phyloP scores from a whole-genome alignment of 208 protist genomes.

The Trypanosoma congolense region DNA sequence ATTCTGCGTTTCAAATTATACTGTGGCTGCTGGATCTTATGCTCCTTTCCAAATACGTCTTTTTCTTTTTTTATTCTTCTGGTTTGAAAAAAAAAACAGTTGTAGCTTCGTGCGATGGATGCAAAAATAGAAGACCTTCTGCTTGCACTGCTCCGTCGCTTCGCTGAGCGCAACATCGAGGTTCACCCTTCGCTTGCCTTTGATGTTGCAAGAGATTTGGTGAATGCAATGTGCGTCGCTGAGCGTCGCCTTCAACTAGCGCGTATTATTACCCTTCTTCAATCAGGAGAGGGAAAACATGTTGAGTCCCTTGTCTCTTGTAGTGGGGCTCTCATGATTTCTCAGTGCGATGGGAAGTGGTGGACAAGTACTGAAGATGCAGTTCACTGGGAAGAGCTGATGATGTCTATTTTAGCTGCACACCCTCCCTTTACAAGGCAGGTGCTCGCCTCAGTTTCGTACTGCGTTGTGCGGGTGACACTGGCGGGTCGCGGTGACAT shows the following conservation, averaged over 20 bases:
- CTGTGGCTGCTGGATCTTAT: background rate
- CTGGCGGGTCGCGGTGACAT: conserved; percentile 19
- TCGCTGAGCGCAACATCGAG: background rate
- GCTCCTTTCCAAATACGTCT: conserved; percentile 1
- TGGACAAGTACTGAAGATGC: background rate
- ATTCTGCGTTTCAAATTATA: background rate
- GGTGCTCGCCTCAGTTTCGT: conserved; percentile 32
- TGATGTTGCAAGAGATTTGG: conserved; percentile 20
- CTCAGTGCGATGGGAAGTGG: background rate
- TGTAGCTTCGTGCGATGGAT: conserved; percentile 3
- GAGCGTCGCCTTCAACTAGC: conserved; percentile 15
- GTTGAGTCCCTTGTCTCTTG: conserved; percentile 5
- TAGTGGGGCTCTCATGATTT: conserved; percentile 3
- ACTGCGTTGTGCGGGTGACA: conserved; percentile 38
- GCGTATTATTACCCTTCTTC: conserved; percentile 20
- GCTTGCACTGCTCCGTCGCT: conserved; percentile 9
- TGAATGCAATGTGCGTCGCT: background rate
- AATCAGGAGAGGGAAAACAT: conserved; percentile 1
- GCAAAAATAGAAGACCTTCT: conserved; percentile 20
- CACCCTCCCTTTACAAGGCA: conserved; percentile 36
- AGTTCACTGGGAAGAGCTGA: conserved; percentile 13
- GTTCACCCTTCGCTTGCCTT: conserved; percentile 18
- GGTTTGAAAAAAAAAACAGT: background rate
- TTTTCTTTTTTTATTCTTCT: background rate
- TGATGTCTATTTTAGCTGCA: conserved; percentile 33